Percentiles rank a stretch among this genome's conserved stretches.
These are phyloP conservation scores for Penicillium sp. DNA, from an alignment of 2,329 filamentous ascomycete species.

Conservation along the genomic window DNA sequence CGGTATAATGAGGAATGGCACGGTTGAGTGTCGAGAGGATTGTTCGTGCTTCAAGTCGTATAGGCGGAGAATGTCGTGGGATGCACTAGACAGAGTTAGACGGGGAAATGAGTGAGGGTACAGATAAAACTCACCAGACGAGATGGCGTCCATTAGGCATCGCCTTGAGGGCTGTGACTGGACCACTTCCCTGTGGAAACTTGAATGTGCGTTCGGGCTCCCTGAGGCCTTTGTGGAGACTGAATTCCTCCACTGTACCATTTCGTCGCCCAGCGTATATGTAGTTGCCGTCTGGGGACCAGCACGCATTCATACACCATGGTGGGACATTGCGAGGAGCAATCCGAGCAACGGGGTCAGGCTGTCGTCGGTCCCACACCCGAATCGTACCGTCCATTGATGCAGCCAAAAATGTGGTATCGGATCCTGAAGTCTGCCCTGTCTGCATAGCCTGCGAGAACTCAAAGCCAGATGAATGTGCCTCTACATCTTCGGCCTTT, in stretches of 20 bases:
- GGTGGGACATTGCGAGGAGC: slow-evolving; percentile 76
- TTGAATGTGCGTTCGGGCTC: slow-evolving; percentile 77
- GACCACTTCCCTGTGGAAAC: slow-evolving; percentile 85
- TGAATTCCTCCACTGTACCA: slow-evolving; percentile 92
- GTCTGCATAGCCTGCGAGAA: slow-evolving; percentile 32
- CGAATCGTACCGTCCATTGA: slow-evolving; percentile 55
- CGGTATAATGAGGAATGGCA: slow-evolving; percentile 95
- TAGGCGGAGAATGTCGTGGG: slow-evolving; percentile 87
- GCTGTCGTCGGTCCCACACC: slow-evolving; percentile 63
- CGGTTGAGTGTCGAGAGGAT: slow-evolving; percentile 71
- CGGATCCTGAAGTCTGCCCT: slow-evolving; percentile 57
- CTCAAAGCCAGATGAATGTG: slow-evolving; percentile 31
- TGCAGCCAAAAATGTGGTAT: slow-evolving; percentile 84
- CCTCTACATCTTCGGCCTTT: slow-evolving; percentile 47
- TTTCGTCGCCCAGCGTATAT: slow-evolving; percentile 93
- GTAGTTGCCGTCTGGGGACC: slow-evolving; percentile 92
- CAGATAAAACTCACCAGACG: slow-evolving; percentile 65
- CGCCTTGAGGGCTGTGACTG: slow-evolving; percentile 81
- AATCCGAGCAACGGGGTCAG: slow-evolving; percentile 77
- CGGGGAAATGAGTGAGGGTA: not conserved
- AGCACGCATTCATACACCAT: slow-evolving; percentile 97
- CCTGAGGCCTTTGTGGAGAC: slow-evolving; percentile 76
- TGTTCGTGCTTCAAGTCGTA: slow-evolving; percentile 79
- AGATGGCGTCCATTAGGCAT: slow-evolving; percentile 95
- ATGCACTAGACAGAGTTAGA: slow-evolving; percentile 63